These are phyloP conservation scores for Chlorella sp. DNA, from an alignment of 139 green algal genomes.

Conservation along the genomic window DNA sequence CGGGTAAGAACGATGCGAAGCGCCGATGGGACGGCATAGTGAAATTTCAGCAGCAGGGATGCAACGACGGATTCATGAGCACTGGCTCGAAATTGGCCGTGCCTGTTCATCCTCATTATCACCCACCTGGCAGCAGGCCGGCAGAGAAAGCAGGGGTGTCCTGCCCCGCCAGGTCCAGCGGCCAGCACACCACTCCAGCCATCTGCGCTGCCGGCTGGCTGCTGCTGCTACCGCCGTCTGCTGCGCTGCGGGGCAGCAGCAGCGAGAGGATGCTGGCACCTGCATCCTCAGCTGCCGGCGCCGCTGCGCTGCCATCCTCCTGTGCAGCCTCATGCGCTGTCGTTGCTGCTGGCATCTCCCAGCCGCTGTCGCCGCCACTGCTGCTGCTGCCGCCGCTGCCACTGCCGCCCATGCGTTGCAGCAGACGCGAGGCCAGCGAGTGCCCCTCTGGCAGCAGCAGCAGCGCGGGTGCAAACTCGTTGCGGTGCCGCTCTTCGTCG, in stretches of 20 bases:
- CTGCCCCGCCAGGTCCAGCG: constrained; percentile 57
- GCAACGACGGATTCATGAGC: too few relatives aligned
- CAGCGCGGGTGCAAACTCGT: constrained; percentile 34
- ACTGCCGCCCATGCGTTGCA: neutral
- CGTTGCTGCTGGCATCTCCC: neutral
- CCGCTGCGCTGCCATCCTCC: neutral
- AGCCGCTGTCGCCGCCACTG: neutral
- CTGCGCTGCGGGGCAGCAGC: neutral
- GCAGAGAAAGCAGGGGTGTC: constrained; percentile 34
- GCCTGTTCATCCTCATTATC: too few relatives aligned
- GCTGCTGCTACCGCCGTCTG: neutral
- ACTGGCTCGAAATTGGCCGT: too few relatives aligned
- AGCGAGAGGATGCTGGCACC: constrained; percentile 25
- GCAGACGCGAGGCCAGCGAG: neutral
- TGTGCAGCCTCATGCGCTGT: constrained; percentile 8
- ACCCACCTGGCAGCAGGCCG: constrained; percentile 56
- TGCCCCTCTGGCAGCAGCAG: constrained; percentile 31
- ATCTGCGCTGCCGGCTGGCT: neutral
- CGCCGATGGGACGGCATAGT: too few relatives aligned
- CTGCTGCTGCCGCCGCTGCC: neutral
- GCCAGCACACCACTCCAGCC: neutral
- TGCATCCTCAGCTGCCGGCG: neutral
- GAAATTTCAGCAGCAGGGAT: neutral
- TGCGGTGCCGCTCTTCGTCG: constrained; percentile 25
- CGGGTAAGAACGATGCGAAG: neutral